A percentile compares a stretch with the other conserved stretches of the same genome.
Evolutionary conservation across 1,284 basidiomycete species (phyloP).

Genomic region (Somion occarium): DNA sequence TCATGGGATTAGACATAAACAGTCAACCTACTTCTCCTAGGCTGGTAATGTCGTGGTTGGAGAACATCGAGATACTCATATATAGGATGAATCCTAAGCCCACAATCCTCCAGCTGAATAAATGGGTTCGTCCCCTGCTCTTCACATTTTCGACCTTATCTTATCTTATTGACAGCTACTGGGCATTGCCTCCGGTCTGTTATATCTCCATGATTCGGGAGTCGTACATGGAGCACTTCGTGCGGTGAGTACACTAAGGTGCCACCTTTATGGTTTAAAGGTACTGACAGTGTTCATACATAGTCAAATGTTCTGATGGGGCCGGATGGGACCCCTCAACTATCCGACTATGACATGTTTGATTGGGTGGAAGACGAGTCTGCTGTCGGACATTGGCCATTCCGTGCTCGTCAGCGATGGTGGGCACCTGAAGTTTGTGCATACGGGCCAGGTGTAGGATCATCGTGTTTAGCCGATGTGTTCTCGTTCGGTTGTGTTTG

Average conservation of each 20-base stretch:
- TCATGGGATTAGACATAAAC: not conserved
- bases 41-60: not conserved
- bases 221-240: not conserved
- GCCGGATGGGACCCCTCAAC: not conserved
- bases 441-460: too few relatives aligned
- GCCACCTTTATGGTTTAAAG: not conserved
- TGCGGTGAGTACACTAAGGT: not conserved
- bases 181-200: not conserved
- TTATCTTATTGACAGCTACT: not conserved
- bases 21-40: not conserved
- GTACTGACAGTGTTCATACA: not conserved
- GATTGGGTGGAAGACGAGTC: not conserved
- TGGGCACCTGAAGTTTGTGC: not conserved
- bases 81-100: not conserved
- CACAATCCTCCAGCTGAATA: not conserved
- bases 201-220: not conserved
- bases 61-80: not conserved
- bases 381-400: not conserved
- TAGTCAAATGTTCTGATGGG: not conserved
- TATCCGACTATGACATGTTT: not conserved
- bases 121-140: not conserved
- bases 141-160: too few relatives aligned
- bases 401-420: not conserved
- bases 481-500: not conserved
- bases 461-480: not conserved